Base-by-base conservation (phyloP, 208 protist genomes). In the Leishmania tarentolae region DNA sequence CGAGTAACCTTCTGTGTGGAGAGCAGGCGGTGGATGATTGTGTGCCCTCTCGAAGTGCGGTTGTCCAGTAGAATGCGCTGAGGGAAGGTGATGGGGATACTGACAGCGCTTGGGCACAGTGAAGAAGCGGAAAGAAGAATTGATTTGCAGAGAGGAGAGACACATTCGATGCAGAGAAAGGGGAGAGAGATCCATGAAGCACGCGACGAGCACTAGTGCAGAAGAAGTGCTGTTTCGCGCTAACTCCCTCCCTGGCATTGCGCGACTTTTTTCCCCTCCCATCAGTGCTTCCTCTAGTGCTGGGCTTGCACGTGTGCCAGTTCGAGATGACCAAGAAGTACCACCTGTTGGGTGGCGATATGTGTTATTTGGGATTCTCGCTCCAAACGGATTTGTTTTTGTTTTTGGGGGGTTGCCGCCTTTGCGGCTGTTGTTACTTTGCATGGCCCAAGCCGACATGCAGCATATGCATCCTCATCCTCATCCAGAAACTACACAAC, bases 141-240 rank as follows among this genome's bases (percentile, higher is more conserved):
- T 7, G 52, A 52, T 7, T 2, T 24, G 57, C n/a, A 28, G 15
- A 65, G 46, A 53, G 71, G 59, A 69, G 56, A 19, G 19, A 35
- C 37, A 66, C 37, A 44, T 15, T 52, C 35, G 47, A 13, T 13
- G 53, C 21, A 72, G 44, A 70, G 66, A 80, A 61, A 83, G n/a
- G n/a, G n/a, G n/a, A n/a, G 61, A 70, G 44, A 65, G 40, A 15
- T 9, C 63, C 6, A 77, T 53, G 59, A 73, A 65, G 52, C 31
- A 74, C 63, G 35, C 47, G 44, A 24, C 8, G 42, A 61, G 7
- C 31, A 35, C 76, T 72, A 42, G 47, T 2, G 28, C n/a, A 72
- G 17, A 72, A 35, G 42, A 31, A 11, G 68, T n/a, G 17, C 68
- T 52, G 68, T 17, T 46, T 35, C 68, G 28, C 5, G 42, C 24